phyloP scores from a whole-genome alignment of 169 alveolate species.

The Cyclospora cayetanensis region DNA sequence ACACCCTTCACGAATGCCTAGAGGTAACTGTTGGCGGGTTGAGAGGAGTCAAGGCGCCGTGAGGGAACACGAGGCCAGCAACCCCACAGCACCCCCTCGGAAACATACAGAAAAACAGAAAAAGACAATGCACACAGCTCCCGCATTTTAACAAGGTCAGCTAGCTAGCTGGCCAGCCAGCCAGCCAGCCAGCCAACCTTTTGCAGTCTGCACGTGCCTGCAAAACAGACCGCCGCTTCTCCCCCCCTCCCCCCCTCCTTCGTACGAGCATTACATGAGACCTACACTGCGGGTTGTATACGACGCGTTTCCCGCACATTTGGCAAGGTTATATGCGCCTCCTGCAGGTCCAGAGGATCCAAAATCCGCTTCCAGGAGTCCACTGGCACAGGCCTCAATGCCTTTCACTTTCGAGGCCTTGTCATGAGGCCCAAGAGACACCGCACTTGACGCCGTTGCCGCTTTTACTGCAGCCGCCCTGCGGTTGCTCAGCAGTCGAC shows the following conservation, averaged over 20 bases:
- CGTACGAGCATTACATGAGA: background rate
- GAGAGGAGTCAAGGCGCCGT: too few relatives aligned
- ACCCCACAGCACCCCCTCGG: too few relatives aligned
- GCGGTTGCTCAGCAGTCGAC: slow-evolving; percentile 42
- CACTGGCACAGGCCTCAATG: background rate
- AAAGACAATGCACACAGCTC: background rate
- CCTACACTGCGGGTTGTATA: slow-evolving; percentile 49
- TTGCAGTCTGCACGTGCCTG: background rate
- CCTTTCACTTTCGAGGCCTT: background rate
- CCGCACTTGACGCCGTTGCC: background rate
- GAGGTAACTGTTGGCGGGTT: too few relatives aligned
- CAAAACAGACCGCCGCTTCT: too few relatives aligned
- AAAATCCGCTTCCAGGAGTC: background rate
- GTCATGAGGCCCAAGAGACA: background rate
- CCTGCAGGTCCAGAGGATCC: slow-evolving; percentile 45
- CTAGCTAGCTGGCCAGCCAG: too few relatives aligned
- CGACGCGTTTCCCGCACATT: slow-evolving; percentile 8
- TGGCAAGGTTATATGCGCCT: background rate
- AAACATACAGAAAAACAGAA: background rate
- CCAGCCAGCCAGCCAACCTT: background rate
- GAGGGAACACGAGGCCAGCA: too few relatives aligned
- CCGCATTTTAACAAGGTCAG: too few relatives aligned
- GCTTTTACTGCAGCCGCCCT: slow-evolving; percentile 47
- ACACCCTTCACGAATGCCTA: too few relatives aligned
- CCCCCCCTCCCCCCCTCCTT: too few relatives aligned